Evolutionary conservation across 495 filamentous ascomycete species (phyloP), one percentile per base, ranked within the genome.

Genomic region (Tuber calosporum): DNA sequence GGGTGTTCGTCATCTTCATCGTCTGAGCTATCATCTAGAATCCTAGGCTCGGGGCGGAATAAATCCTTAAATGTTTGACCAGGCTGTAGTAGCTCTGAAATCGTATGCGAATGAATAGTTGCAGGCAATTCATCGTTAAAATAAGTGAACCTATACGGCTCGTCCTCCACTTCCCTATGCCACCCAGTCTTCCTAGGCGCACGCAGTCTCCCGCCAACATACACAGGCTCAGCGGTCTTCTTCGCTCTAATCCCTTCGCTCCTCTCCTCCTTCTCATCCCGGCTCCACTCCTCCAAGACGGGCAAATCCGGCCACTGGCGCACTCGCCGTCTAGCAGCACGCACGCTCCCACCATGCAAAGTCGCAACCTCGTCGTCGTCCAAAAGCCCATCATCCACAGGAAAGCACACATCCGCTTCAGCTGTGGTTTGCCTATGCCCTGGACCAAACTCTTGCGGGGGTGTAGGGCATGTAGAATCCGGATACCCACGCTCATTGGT

Each of bases 111-210:
- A 82, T 98, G 95, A 75, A 98, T 95, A 0, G 95, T 98, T 79
- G 90, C 93, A 68, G 90, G 89, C 74, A 98, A 92, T 75, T 97
- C 93, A 79, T 98, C 95, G 81, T 97, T 97, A 86, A 99, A 99
- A 79, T 99, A 99, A 2, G 95, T 99, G 81, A 96, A 98, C 66
- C 95, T 88, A 81, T 96, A 99, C 0, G 95, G 95, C 1, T 89
- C 89, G 69, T 97, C 96, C 48, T 97, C 93, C 77, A 95, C 92
- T 73, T 91, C 89, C 37, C 89, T 87, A 82, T 94, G 93, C 95
- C 95, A 99, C 7, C 86, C 85, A 70, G 83, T 82, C 77, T 91
- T 92, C 73, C 92, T 89, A 11, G 86, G 84, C 11, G 95, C 93
- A 13, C 95, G 89, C 41, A 98, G 81, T 71, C 95, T 87, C 11